These are phyloP conservation scores for Talaromyces sp. DNA, from an alignment of 2,329 filamentous ascomycete species.

Conservation along the genomic window DNA sequence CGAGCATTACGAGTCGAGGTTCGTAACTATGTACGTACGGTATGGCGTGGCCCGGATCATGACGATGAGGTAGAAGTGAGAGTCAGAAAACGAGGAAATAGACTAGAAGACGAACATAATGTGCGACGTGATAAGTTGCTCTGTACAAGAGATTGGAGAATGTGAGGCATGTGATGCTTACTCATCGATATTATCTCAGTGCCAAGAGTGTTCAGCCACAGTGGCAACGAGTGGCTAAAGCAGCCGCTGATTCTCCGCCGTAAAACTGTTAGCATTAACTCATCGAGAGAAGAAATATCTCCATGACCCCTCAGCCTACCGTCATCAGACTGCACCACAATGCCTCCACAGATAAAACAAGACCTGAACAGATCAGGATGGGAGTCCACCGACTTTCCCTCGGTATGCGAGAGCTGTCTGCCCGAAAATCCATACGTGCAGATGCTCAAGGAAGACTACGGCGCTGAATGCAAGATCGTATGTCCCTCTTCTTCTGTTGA, in stretches of 20 bases:
- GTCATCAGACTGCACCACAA: slow-evolving; percentile 33
- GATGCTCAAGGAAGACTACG: slow-evolving; percentile 97
- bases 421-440: slow-evolving; percentile 97
- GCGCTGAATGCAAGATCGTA: slow-evolving; percentile 72
- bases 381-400: slow-evolving; percentile 65
- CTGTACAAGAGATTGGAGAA: neutral
- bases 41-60: neutral
- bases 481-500: slow-evolving; percentile 12
- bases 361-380: slow-evolving; percentile 93
- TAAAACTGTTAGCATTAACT: neutral
- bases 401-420: slow-evolving; percentile 75
- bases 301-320: neutral
- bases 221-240: slow-evolving; percentile 13
- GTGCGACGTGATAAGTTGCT: too few relatives aligned
- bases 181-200: neutral
- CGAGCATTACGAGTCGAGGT: neutral
- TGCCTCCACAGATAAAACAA: slow-evolving; percentile 92
- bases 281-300: neutral
- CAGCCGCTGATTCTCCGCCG: neutral
- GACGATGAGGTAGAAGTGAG: neutral
- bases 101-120: neutral
- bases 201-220: slow-evolving; percentile 8
- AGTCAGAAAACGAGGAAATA: neutral
- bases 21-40: too few relatives aligned
- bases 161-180: slow-evolving; percentile 4